These are phyloP conservation scores for Capsella bursapastoris DNA, from an alignment of 345 rosid species.

Conservation along the genomic window DNA sequence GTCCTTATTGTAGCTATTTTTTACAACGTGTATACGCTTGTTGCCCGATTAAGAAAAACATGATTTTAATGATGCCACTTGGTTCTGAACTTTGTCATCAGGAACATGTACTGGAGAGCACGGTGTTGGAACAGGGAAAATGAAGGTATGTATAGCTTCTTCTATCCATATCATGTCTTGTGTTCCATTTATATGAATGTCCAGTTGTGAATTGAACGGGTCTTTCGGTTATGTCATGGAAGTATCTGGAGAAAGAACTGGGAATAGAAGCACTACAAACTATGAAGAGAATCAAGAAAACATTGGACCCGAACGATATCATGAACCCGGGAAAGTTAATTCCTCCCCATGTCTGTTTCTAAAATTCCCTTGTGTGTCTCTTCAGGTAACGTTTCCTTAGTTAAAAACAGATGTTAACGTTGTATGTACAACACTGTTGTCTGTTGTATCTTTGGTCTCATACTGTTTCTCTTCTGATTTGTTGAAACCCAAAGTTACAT, in stretches of 20 bases:
- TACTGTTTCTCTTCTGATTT: conserved; percentile 7
- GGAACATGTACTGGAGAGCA: conserved; percentile 98
- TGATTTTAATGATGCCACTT: conserved; percentile 9
- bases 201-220: neutral
- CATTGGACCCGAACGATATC: conserved; percentile 84
- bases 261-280: conserved; percentile 82
- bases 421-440: conserved; percentile 21
- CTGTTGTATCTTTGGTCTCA: conserved; percentile 13
- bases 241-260: conserved; percentile 91
- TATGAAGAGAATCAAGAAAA: conserved; percentile 79
- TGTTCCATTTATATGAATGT: neutral
- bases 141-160: conserved; percentile 63
- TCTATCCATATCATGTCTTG: neutral
- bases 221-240: neutral
- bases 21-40: neutral
- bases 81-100: conserved; percentile 42
- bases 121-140: conserved; percentile 93
- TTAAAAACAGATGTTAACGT: neutral
- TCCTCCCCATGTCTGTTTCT: conserved; percentile 88
- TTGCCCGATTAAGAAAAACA: neutral
- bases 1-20: neutral
- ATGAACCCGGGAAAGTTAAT: conserved; percentile 98
- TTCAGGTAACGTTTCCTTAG: neutral
- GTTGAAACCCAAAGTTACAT: neutral
- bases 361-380: conserved; percentile 9